These are phyloP conservation scores for Vigna reflexopilosa DNA, from an alignment of 306 rosid species.

Conservation along the genomic window DNA sequence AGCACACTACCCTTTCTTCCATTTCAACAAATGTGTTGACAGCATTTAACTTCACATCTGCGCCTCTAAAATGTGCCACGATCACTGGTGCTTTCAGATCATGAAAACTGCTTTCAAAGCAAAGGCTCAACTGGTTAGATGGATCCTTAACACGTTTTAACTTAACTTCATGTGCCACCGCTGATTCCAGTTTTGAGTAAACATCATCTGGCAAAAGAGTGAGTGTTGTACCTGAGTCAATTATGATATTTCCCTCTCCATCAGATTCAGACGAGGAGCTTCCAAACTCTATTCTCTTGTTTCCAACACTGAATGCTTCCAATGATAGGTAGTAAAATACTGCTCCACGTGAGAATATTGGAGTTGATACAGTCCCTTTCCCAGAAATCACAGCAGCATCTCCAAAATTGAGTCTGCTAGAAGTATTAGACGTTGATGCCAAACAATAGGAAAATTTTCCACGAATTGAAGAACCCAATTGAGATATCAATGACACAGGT, in stretches of 20 bases:
- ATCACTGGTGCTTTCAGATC: conserved; percentile 27
- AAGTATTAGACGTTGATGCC: background rate
- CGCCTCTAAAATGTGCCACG: conserved; percentile 54
- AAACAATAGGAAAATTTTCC: conserved; percentile 71
- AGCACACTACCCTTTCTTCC: conserved; percentile 40
- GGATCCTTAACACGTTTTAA: conserved; percentile 28
- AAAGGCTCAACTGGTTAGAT: background rate
- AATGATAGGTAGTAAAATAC: conserved; percentile 19
- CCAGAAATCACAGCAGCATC: conserved; percentile 41
- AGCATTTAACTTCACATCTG: conserved; percentile 42
- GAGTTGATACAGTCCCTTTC: conserved; percentile 37
- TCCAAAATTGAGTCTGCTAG: conserved; percentile 44
- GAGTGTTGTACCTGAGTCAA: conserved; percentile 56
- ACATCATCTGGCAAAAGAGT: conserved; percentile 36
- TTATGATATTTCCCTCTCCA: conserved; percentile 39
- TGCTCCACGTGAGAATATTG: background rate
- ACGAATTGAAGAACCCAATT: conserved; percentile 34
- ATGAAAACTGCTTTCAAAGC: conserved; percentile 17
- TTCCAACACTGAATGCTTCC: conserved; percentile 32
- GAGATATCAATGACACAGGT: conserved; percentile 45
- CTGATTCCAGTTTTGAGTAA: conserved; percentile 41
- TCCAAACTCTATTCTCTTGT: background rate
- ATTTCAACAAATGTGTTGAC: conserved; percentile 47
- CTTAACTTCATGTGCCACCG: background rate
- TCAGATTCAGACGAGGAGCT: background rate